Conservation (phyloP, 1,284 basidiomycete genomes). For the Fomes fomentarius region DNA sequence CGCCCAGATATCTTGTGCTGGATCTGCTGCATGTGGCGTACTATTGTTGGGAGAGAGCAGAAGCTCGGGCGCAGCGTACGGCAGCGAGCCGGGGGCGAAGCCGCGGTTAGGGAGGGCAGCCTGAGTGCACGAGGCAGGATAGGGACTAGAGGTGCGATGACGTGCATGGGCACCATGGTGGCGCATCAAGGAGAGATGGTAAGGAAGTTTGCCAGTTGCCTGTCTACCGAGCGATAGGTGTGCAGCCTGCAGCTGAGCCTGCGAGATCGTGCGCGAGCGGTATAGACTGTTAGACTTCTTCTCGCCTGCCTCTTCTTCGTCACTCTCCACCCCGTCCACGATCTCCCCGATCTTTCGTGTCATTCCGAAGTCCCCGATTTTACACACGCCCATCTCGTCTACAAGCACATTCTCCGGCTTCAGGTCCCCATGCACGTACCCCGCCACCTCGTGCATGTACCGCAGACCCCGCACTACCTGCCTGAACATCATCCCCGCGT, state of each 20-base stretch:
- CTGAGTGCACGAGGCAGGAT: constrained; percentile 37
- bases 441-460: constrained; percentile 83
- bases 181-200: constrained; percentile 40
- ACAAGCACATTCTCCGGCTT: constrained; percentile 97
- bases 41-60: constrained; percentile 45
- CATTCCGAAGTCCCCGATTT: constrained; percentile 86
- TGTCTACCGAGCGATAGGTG: constrained; percentile 28
- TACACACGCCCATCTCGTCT: constrained; percentile 81
- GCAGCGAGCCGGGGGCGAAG: constrained; percentile 85
- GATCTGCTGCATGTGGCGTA: constrained; percentile 43
- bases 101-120: constrained; percentile 34
- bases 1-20: constrained; percentile 94
- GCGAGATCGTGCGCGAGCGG: constrained; percentile 25
- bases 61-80: constrained; percentile 88
- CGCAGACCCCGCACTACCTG: constrained; percentile 87
- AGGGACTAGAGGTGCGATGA: constrained; percentile 63
- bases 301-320: constrained; percentile 38
- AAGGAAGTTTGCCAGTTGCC: constrained; percentile 26
- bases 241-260: constrained; percentile 22
- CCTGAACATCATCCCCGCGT: constrained; percentile 86
- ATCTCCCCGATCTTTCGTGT: constrained; percentile 61
- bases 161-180: constrained; percentile 43
- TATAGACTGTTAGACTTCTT: constrained; percentile 16
- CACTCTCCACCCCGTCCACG: constrained; percentile 26
- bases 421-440: constrained; percentile 88